Evolutionary conservation across 352 stramenopile species (phyloP), one percentile per base, ranked within the genome.

Genomic region (Elongisporangium undulatum): DNA sequence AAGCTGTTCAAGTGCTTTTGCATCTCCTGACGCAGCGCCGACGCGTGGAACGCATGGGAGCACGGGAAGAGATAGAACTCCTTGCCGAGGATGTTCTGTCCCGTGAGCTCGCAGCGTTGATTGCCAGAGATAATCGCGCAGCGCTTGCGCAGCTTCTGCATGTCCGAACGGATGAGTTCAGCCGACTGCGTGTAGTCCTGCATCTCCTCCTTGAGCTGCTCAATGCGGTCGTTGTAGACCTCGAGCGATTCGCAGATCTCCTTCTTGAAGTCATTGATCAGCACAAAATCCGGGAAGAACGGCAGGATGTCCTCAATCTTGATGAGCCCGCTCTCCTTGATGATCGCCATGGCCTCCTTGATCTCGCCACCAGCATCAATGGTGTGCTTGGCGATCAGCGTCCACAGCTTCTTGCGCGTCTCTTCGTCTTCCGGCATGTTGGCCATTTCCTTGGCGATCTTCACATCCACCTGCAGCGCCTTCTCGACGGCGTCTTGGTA

Each of bases 11-110:
- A 58, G 51, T 96, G 82, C 58, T 94, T 94, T 61, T 90, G 84
- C 81, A 97, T 95, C 51, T 97, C 89, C 53, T 90, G 76, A 12
- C 90, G 69, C 56, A 98, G 62, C 45, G 92, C 96, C 26, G 82
- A 76, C n/a, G 87, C 85, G 62, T 98, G 93, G 66, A 98, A 98
- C 23, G 91, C 90, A 64, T 98, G 94, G 17, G 82, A 90, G 74
- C 93, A 98, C 22, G 94, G 94, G 71, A 98, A 98, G 24, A 98
- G 67, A 56, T 98, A 98, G 56, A 98, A 98, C 61, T 97, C 89
- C 53, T 94, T 94, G 49, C 80, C 83, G 16, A 96, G 57, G 41
- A 97, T 81, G 52, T 94, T 94, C 56, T 96, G 81, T 0, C 89
- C 90, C 38, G 87, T 96, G 22, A 97, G 71, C 49, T 97, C 90